A percentile compares a stretch with the other conserved stretches of the same genome.
Conservation (phyloP, 192 early-diverging fungal species). For the Entomortierella chlamydospora region DNA sequence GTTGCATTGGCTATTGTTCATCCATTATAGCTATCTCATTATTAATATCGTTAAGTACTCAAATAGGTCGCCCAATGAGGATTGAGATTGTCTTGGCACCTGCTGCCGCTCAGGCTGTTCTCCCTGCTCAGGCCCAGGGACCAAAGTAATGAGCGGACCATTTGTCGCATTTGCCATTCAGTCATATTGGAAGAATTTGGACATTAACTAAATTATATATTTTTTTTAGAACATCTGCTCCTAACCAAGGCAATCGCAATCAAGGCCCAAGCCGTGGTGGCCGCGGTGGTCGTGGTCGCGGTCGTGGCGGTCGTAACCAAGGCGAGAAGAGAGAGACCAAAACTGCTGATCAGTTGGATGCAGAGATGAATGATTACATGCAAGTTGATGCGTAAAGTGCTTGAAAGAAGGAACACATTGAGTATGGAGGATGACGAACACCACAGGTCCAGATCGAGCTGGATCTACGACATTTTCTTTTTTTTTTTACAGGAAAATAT, state of each 20-base stretch:
- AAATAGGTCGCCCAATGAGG: constrained; percentile 55
- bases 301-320: constrained; percentile 49
- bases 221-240: constrained; percentile 25
- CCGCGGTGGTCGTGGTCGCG: constrained; percentile 49
- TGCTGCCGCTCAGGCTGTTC: constrained; percentile 42
- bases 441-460: no score
- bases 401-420: not conserved
- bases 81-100: constrained; percentile 63
- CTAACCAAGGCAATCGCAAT: constrained; percentile 10
- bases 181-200: no score
- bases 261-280: constrained; percentile 31
- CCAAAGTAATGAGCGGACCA: constrained; percentile 23
- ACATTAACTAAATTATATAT: not conserved
- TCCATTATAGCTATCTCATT: no score
- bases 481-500: no score
- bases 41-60: no score
- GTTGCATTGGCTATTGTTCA: not conserved
- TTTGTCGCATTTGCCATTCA: no score
- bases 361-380: constrained; percentile 65
- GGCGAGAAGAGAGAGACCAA: constrained; percentile 52
- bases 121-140: constrained; percentile 19
- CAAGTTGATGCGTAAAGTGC: constrained; percentile 53
- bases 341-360: constrained; percentile 61
- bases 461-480: no score
- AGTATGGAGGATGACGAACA: no score